Percentiles rank a stretch among this genome's conserved stretches.
Evolutionary conservation across 805 yeast species (phyloP).

Genomic region (Pichia scutulata): DNA sequence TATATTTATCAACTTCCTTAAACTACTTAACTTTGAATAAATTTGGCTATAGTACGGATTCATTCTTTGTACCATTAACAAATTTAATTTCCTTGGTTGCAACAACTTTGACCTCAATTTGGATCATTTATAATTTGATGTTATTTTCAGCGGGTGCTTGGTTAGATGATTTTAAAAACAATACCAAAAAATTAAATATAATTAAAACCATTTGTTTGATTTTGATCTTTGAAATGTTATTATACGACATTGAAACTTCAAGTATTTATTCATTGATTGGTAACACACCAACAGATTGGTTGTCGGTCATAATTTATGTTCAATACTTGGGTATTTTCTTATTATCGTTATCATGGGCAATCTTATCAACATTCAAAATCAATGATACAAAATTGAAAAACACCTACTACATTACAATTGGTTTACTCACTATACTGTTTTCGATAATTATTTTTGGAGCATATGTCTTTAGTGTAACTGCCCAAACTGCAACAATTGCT

Average conservation of each 20-base stretch:
- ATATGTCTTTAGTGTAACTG: conserved; percentile 12
- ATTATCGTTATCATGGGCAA: conserved; percentile 14
- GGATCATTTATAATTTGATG: conserved; percentile 28
- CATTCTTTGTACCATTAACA: conserved; percentile 15
- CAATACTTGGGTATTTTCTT: conserved; percentile 17
- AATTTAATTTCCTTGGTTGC: conserved; percentile 17
- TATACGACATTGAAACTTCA: conserved; percentile 25
- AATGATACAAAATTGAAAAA: conserved; percentile 13
- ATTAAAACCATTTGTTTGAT: conserved; percentile 17
- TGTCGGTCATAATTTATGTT: conserved; percentile 19
- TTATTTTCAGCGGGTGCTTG: conserved; percentile 24
- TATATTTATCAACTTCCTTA: conserved; percentile 15
- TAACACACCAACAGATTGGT: conserved; percentile 13
- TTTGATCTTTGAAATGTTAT: conserved; percentile 21
- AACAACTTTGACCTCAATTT: conserved; percentile 22
- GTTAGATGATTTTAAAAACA: conserved; percentile 5
- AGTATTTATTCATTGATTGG: conserved; percentile 24
- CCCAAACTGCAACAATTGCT: conserved; percentile 17
- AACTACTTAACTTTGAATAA: conserved; percentile 18
- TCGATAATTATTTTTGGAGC: conserved; percentile 14
- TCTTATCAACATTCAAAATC: conserved; percentile 16
- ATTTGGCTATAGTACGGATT: conserved; percentile 20
- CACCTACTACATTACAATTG: conserved; percentile 5
- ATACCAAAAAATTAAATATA: conserved; percentile 8
- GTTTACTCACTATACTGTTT: conserved; percentile 2